These are phyloP conservation scores for Pichia californica DNA, from an alignment of 805 yeast genomes.

Conservation along the genomic window DNA sequence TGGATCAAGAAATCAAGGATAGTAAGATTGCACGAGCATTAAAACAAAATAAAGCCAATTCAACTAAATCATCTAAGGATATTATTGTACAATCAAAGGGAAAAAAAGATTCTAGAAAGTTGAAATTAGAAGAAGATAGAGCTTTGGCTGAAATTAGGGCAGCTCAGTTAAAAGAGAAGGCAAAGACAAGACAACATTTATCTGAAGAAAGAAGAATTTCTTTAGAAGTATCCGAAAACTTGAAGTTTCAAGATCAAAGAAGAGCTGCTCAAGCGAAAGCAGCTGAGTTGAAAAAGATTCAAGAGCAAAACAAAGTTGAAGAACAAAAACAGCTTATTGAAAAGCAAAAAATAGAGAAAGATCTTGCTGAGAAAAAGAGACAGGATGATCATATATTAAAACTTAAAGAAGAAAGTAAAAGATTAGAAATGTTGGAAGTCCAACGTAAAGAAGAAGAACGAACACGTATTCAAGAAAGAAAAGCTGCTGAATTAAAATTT, in stretches of 20 bases:
- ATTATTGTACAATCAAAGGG: too few species aligned
- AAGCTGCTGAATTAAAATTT: background rate
- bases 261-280: background rate
- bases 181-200: too few species aligned
- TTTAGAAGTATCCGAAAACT: too few species aligned
- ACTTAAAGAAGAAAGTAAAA: background rate
- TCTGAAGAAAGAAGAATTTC: too few species aligned
- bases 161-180: too few species aligned
- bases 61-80: background rate
- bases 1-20: background rate
- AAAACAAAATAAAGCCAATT: constrained; percentile 3
- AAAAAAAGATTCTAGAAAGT: too few species aligned
- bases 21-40: constrained; percentile 1
- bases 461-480: background rate
- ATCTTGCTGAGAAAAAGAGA: constrained; percentile 1
- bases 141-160: too few species aligned
- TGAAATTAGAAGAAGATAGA: too few species aligned
- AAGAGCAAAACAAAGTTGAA: constrained; percentile 5
- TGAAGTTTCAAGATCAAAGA: background rate
- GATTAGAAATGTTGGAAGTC: background rate
- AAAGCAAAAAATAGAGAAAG: constrained; percentile 3
- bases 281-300: background rate
- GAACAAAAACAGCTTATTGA: background rate
- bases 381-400: background rate
- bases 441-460: background rate